Percentiles rank a stretch among this genome's conserved stretches.
phyloP scores from a whole-genome alignment of 2,329 filamentous ascomycete genomes.

The Botryotinia globosa region DNA sequence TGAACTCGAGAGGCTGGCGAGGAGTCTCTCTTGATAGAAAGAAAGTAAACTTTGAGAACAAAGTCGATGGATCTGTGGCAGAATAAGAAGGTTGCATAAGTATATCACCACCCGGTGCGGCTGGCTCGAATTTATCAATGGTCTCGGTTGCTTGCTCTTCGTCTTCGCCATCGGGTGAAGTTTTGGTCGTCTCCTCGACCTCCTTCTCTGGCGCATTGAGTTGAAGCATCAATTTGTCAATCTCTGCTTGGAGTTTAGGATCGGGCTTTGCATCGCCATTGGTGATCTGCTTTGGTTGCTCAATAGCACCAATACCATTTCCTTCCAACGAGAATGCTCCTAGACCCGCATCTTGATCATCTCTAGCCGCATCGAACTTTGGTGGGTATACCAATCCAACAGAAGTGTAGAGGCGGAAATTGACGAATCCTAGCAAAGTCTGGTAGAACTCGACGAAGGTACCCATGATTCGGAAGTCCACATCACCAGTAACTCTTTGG shows the following conservation, averaged over 20 bases:
- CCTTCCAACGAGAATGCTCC: conserved; percentile 89
- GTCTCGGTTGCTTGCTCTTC: conserved; percentile 54
- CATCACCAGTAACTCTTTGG: conserved; percentile 86
- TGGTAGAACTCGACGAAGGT: conserved; percentile 99
- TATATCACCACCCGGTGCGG: conserved; percentile 78
- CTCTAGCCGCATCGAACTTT: conserved; percentile 83
- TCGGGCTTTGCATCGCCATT: conserved; percentile 54
- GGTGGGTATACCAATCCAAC: conserved; percentile 92
- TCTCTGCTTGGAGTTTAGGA: conserved; percentile 61
- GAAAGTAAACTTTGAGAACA: conserved; percentile 87
- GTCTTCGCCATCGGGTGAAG: conserved; percentile 36
- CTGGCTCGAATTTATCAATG: conserved; percentile 89
- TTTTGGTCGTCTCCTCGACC: conserved; percentile 45
- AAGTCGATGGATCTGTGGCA: conserved; percentile 63
- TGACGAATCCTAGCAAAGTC: conserved; percentile 90
- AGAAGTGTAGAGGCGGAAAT: conserved; percentile 90
- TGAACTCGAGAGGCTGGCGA: conserved; percentile 84
- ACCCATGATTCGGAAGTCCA: conserved; percentile 98
- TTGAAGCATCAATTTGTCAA: conserved; percentile 66
- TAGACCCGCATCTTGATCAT: conserved; percentile 86
- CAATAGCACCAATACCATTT: conserved; percentile 55
- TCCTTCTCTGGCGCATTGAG: conserved; percentile 55
- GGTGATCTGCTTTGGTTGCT: conserved; percentile 51
- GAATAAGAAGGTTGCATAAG: conserved; percentile 73
- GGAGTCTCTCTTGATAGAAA: conserved; percentile 94